phyloP scores from a whole-genome alignment of 2,329 filamentous ascomycete species.

The Didymella glomerata region DNA sequence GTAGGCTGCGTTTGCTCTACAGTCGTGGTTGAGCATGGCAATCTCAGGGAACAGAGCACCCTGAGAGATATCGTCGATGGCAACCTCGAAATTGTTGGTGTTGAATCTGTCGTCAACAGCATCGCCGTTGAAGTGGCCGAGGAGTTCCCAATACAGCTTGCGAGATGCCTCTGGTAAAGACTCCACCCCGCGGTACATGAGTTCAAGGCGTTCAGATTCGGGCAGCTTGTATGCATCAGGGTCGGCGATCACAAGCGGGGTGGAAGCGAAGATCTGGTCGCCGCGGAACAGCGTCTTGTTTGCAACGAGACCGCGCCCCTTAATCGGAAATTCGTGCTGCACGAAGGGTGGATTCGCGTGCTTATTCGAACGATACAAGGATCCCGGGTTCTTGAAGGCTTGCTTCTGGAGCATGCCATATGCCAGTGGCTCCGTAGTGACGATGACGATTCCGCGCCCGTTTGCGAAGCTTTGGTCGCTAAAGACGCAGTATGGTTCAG shows the following conservation, averaged over 20 bases:
- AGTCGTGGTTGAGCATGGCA: conserved; percentile 51
- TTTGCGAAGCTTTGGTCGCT: conserved; percentile 41
- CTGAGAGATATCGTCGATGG: conserved; percentile 33
- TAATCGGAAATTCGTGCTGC: conserved; percentile 43
- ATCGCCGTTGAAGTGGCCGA: conserved; percentile 44
- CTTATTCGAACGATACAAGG: conserved; percentile 33
- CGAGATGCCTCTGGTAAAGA: conserved; percentile 34
- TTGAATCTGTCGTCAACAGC: conserved; percentile 46
- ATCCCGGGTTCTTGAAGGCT: conserved; percentile 38
- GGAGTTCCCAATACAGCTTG: conserved; percentile 40
- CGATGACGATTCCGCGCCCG: conserved; percentile 45
- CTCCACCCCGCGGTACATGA: conserved; percentile 40
- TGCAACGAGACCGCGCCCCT: conserved; percentile 46
- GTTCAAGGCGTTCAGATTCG: conserved; percentile 36
- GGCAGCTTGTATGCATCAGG: conserved; percentile 36
- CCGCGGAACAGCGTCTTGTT: conserved; percentile 47
- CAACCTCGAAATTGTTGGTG: conserved; percentile 48
- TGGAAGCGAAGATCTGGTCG: conserved; percentile 47
- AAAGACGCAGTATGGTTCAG: conserved; percentile 45
- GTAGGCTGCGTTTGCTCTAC: conserved; percentile 52
- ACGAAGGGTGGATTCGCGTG: conserved; percentile 41
- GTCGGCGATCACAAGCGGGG: conserved; percentile 44
- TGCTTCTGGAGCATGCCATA: conserved; percentile 41
- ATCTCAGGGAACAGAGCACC: conserved; percentile 47
- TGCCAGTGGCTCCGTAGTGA: conserved; percentile 38